Percentiles rank a stretch among this genome's conserved stretches.
Conservation (phyloP, 805 yeast species). For the Wickerhamiella azyma region DNA sequence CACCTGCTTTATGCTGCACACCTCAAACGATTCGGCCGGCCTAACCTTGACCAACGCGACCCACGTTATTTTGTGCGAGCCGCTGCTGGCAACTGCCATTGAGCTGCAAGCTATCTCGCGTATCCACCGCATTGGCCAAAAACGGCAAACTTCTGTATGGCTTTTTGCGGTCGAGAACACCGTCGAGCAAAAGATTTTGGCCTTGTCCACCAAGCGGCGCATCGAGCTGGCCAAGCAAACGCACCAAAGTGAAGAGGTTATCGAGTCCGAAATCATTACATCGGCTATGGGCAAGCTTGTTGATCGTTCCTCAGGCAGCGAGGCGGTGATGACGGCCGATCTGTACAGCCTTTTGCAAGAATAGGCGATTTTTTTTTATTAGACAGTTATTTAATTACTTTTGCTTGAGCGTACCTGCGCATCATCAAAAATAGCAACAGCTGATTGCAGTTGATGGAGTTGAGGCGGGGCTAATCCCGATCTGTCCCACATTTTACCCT, state of each 20-base stretch:
- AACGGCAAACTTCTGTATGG: conserved; percentile 74
- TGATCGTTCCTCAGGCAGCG: conserved; percentile 17
- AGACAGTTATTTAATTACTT: conserved; percentile 25
- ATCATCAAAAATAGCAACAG: no score
- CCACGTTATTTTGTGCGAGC: conserved; percentile 86
- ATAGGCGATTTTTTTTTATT: conserved; percentile 40
- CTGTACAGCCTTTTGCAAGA: conserved; percentile 19
- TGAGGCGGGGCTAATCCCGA: no score
- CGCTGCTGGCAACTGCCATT: conserved; percentile 71
- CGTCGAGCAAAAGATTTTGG: conserved; percentile 77
- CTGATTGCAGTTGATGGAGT: no score
- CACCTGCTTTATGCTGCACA: conserved; percentile 79
- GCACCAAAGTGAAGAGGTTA: conserved; percentile 8
- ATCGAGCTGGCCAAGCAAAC: conserved; percentile 23
- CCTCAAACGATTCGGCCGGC: conserved; percentile 69
- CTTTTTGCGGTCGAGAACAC: conserved; percentile 71
- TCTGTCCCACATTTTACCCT: no score
- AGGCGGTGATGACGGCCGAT: conserved; percentile 13
- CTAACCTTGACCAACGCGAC: conserved; percentile 82
- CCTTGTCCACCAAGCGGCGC: conserved; percentile 51
- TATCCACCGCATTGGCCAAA: conserved; percentile 86
- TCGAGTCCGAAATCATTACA: conserved; percentile 14
- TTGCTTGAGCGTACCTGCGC: no score
- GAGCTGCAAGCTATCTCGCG: conserved; percentile 89
- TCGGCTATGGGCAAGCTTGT: conserved; percentile 10